Conservation (phyloP, 805 yeast genomes). For the Vanderwaltozyma yarrowii region DNA sequence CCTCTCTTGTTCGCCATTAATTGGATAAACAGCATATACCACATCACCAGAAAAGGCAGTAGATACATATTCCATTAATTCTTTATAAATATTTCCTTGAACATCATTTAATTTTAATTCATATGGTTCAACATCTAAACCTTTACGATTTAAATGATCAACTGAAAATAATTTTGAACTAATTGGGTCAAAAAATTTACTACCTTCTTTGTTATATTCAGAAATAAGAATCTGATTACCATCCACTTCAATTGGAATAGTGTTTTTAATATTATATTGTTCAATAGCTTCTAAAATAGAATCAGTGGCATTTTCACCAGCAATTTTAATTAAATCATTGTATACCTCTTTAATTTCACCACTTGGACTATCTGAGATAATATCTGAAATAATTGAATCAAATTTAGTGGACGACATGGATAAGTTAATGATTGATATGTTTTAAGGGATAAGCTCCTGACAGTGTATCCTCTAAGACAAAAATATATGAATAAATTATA, state of each 20-base stretch:
- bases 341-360: conserved; percentile 28
- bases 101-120: conserved; percentile 13
- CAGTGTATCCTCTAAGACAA: too few species aligned
- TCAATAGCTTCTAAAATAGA: conserved; percentile 30
- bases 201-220: conserved; percentile 37
- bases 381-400: conserved; percentile 18
- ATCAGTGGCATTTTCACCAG: conserved; percentile 31
- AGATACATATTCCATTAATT: conserved; percentile 38
- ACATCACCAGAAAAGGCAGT: conserved; percentile 58
- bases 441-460: too few species aligned
- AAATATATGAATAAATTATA: too few species aligned
- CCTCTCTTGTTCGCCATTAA: conserved; percentile 15
- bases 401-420: conserved; percentile 13
- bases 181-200: conserved; percentile 48
- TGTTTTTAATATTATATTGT: conserved; percentile 33
- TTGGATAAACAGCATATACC: conserved; percentile 36
- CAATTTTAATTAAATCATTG: conserved; percentile 35
- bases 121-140: conserved; percentile 42
- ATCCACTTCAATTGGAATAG: conserved; percentile 27
- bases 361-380: conserved; percentile 26
- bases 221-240: conserved; percentile 36
- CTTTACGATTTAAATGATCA: conserved; percentile 41
- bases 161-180: conserved; percentile 43
- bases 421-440: too few species aligned
- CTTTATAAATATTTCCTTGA: conserved; percentile 11